These are phyloP conservation scores for Atkinsonella hypoxylon DNA, from an alignment of 2,329 filamentous ascomycete species.

Conservation along the genomic window DNA sequence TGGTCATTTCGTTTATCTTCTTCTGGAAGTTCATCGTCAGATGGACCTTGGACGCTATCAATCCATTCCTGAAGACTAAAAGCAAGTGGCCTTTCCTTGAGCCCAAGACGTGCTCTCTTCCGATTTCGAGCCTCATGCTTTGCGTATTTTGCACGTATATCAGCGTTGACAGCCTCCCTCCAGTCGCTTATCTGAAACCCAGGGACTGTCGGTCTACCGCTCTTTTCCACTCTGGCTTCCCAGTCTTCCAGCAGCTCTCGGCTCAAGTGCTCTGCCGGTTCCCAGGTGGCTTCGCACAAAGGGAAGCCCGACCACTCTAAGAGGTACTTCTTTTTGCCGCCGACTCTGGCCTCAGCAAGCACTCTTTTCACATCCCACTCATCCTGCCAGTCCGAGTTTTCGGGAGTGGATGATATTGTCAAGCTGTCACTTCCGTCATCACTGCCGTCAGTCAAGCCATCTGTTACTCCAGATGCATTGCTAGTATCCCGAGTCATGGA, in stretches of 20 bases:
- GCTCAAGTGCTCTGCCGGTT: conserved; percentile 33
- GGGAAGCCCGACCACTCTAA: conserved; percentile 26
- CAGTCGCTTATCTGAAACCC: conserved; percentile 28
- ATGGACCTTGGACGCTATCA: background rate
- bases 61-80: conserved; percentile 3
- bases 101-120: conserved; percentile 27
- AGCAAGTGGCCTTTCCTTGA: conserved; percentile 5
- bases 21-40: conserved; percentile 3
- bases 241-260: conserved; percentile 28
- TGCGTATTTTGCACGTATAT: conserved; percentile 17
- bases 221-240: conserved; percentile 27
- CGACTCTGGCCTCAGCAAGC: conserved; percentile 30
- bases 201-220: conserved; percentile 18
- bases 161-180: conserved; percentile 19
- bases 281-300: conserved; percentile 33
- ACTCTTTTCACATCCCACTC: conserved; percentile 41
- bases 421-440: conserved; percentile 15
- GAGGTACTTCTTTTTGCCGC: conserved; percentile 19
- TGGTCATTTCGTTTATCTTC: background rate
- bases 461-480: background rate
- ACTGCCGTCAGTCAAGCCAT: conserved; percentile 4
- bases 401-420: conserved; percentile 22
- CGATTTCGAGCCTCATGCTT: conserved; percentile 32
- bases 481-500: background rate
- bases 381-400: conserved; percentile 21